phyloP scores from a whole-genome alignment of 371 early-diverging fungal species.

The Zychaea mexicana region DNA sequence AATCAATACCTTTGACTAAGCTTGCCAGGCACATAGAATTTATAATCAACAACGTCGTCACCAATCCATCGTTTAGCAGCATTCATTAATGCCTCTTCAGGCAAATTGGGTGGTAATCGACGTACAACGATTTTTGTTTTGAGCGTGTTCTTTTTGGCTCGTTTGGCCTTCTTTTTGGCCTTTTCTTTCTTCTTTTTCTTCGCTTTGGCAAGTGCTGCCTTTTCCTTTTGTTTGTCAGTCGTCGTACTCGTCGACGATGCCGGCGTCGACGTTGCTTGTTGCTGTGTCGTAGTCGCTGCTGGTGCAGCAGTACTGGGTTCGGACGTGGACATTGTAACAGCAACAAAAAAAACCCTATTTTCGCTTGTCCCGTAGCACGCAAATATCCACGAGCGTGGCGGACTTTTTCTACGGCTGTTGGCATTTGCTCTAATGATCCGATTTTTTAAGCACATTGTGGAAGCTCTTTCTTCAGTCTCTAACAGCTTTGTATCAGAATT shows the following conservation, averaged over 20 bases:
- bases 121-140: constrained; percentile 81
- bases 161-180: constrained; percentile 35
- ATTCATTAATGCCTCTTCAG: constrained; percentile 69
- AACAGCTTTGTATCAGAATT: too few relatives aligned
- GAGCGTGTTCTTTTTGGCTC: constrained; percentile 28
- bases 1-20: constrained; percentile 76
- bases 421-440: too few relatives aligned
- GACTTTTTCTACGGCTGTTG: too few relatives aligned
- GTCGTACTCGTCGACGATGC: constrained; percentile 2
- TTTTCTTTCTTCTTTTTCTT: constrained; percentile 38
- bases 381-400: too few relatives aligned
- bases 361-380: too few relatives aligned
- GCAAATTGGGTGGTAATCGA: constrained; percentile 78
- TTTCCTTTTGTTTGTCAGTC: constrained; percentile 9
- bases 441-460: too few relatives aligned
- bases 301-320: too few relatives aligned
- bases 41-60: constrained; percentile 56
- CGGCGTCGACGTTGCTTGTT: too few relatives aligned
- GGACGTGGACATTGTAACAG: too few relatives aligned
- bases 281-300: too few relatives aligned
- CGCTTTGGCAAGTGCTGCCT: constrained; percentile 15
- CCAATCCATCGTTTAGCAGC: constrained; percentile 61
- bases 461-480: too few relatives aligned
- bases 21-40: constrained; percentile 71
- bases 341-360: too few relatives aligned